Conservation (phyloP, 148 eudicot genomes). For the Vaccinium macrocarpon region DNA sequence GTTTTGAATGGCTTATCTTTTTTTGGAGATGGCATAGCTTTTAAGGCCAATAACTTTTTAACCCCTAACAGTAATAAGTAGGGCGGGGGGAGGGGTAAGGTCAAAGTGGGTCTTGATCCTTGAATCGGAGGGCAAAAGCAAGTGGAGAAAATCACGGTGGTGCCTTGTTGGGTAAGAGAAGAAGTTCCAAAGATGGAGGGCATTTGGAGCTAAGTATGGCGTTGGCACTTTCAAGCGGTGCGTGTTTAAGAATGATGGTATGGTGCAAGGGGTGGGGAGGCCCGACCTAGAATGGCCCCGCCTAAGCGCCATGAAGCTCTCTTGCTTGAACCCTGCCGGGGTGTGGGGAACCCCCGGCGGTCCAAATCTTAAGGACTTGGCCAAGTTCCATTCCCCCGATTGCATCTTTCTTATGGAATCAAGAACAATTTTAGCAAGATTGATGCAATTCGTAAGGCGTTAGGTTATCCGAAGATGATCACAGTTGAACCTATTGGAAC, state of each 20-base stretch:
- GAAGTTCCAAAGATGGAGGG: too few relatives aligned
- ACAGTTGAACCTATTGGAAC: neutral
- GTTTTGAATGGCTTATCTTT: too few relatives aligned
- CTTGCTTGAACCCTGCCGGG: neutral
- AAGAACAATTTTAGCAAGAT: neutral
- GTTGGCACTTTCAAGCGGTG: too few relatives aligned
- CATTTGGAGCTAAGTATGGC: accelerated
- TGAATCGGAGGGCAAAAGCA: accelerated
- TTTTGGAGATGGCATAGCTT: too few relatives aligned
- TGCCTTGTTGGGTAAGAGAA: too few relatives aligned
- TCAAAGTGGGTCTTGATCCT: too few relatives aligned
- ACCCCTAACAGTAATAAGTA: too few relatives aligned
- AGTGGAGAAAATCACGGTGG: too few relatives aligned
- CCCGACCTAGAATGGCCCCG: neutral
- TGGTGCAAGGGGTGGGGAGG: neutral
- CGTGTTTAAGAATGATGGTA: too few relatives aligned
- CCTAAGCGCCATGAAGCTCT: neutral
- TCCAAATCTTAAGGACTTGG: neutral
- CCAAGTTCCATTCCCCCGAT: neutral
- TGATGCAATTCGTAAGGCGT: neutral
- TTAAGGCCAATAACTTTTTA: too few relatives aligned
- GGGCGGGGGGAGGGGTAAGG: too few relatives aligned
- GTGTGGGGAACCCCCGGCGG: neutral
- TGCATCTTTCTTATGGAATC: neutral
- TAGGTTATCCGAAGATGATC: neutral